Evolutionary conservation across 306 rosid genomes (phyloP), one percentile per base, ranked within the genome.

Genomic region (Malus sieversii): DNA sequence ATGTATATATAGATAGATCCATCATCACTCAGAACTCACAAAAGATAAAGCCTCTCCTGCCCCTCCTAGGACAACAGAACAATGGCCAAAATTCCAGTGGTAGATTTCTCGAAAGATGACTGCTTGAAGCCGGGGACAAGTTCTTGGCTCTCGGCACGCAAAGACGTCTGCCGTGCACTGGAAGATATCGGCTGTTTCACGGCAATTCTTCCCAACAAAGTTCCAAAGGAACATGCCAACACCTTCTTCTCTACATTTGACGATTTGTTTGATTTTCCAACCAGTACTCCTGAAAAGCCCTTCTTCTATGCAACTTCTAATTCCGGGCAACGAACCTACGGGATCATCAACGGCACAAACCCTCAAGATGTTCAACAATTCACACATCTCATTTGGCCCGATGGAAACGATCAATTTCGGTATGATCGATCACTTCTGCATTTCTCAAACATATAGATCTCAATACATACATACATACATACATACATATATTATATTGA

Each of bases 301-400:
- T 81, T 70, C 57, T 58, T 78, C 1, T 71, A 74, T 53, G 22
- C 62, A 19, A 45, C 30, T 6, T 57, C 75, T 23, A 13, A 35
- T 40, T 23, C 3, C 6, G 30, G 22, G 35, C 68, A 62, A 45
- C 76, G 80, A 64, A 38, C 66, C 73, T 22, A 77, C 48, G 81
- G 82, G 19, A 77, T 84, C 48, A 67, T 70, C 3, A 72, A 81
- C 44, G 63, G 76, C 0, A 15, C 61, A n/a, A 63, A 52, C 64
- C 60, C 55, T 2, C 60, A 72, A 51, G 66, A 46, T n/a, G 52
- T n/a, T 66, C 42, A 75, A 4, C 29, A 32, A 13, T 81, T 81
- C 72, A 53, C 84, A 2, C 73, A 75, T 27, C 78, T 53, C 67
- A 57, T 81, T 48, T 84, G 85, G 82, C 81, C 87, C 10, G 5